phyloP scores from a whole-genome alignment of 495 filamentous ascomycete species.

The Talaromyces ruber region DNA sequence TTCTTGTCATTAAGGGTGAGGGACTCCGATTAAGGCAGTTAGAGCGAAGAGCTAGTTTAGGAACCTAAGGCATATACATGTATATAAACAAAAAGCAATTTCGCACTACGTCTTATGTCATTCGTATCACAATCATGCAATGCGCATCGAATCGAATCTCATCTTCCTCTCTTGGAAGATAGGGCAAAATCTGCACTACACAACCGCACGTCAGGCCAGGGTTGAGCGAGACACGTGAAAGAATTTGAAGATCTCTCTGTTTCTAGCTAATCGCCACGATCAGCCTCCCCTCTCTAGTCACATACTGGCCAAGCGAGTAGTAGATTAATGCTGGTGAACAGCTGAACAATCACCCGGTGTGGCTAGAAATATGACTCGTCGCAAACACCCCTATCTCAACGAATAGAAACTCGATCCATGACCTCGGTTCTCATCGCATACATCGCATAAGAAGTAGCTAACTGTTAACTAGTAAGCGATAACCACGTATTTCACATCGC shows the following conservation, averaged over 20 bases:
- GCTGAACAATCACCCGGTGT: background rate
- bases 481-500: background rate
- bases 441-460: background rate
- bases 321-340: background rate
- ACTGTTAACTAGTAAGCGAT: background rate
- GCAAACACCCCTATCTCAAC: background rate
- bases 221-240: background rate
- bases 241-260: background rate
- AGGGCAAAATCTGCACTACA: background rate
- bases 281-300: background rate
- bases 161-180: background rate
- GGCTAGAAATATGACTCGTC: background rate
- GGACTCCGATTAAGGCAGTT: background rate
- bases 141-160: background rate
- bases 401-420: background rate
- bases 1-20: background rate
- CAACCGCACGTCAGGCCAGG: background rate
- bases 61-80: background rate
- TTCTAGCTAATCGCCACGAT: background rate
- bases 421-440: background rate
- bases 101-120: background rate
- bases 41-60: background rate
- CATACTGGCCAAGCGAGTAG: background rate
- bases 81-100: background rate
- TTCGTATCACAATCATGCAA: background rate